Base-by-base conservation (phyloP, 2,329 filamentous ascomycete species). In the Trichocomaceae sp. region DNA sequence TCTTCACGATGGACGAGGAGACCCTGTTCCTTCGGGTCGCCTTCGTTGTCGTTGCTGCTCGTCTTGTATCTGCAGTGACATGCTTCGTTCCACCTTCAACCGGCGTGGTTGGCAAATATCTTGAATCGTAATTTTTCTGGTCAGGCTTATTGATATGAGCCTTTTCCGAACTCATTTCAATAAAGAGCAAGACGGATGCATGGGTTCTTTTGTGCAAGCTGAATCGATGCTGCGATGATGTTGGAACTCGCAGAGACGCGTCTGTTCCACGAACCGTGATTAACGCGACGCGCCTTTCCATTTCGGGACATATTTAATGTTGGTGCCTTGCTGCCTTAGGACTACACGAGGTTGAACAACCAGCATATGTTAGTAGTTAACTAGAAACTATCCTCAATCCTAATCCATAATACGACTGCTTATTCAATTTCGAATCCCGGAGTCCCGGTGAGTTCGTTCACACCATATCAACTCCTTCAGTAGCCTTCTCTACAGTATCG, bases 1-100 rank as follows among this genome's bases (percentile, higher is more conserved):
- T 59, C 45, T 56, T 63, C n/a, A 57, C 53, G 8, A 60, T 56
- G 15, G 60, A 61, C 29, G 50, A 35, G 31, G 26, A 12, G 33
- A 19, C 15, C 26, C 29, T 49, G 9, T 47, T 42, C 31, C 37
- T 57, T 29, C 39, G 49, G 13, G 17, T 52, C 12, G 55, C 48
- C 33, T 57, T 59, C 3, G 52, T 47, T 2, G 57, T 59, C 20
- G 55, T 57, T 29, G 54, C 55, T 31, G 35, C 54, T 19, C 41
- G 41, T 44, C 48, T 42, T 41, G 33, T 17, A 12, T 52, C 41
- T 6, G 53, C 15, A 13, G 39, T n/a, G 17, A 20, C 23, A 39
- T 48, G 35, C 48, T 19, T 46, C 4, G 26, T 26, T 23, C 35
- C 26, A 45, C 23, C 29, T 9, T 56, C 54, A 12, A 23, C 29